Evolutionary conservation across 108 stramenopile genomes (phyloP), one percentile per base, ranked within the genome.

Genomic region (Schizochytrium sp.): DNA sequence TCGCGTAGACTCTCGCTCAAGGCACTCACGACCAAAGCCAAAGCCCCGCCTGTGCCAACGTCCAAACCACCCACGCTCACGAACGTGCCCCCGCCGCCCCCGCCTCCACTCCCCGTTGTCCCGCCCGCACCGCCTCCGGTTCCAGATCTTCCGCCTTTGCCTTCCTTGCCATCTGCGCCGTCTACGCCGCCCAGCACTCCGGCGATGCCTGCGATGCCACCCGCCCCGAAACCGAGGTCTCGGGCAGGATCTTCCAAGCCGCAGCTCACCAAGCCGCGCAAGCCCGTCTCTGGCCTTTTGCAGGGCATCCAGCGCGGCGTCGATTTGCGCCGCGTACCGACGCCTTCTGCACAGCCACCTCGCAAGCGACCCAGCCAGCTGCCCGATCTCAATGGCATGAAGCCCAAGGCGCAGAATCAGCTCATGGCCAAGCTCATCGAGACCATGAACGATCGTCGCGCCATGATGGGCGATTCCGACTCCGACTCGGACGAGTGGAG

Each of bases 371-470:
- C 12, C 76, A 83, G 28, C n/a, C 6, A 21, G 28, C 76, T 83
- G 14, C 76, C 76, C 25, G 76, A 83, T 3, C 76, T 83, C 51
- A 4, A 53, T 12, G 48, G 16, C n/a, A 83, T 83, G 76, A 83
- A 83, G 28, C 76, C 76, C 45, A 83, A 83, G 51, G 76, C 76
- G 12, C 76, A 83, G 28, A 83, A 83, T 23, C 76, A 83, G 76
- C 76, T 83, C 76, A 83, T 83, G 76, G 76, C 76, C 45, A 83
- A 83, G 45, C 76, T 83, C 28, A 83, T 83, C 51, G 76, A 47
- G 48, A 83, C 45, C 48, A 83, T 83, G 76, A 47, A 83, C 45
- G 18, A 83, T 12, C 76, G 76, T 47, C 45, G 76, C 25, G 76
- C 48, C 14, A 23, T 25, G 51, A 47, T 83, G 48, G 23, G 23